Conservation (phyloP, 2,329 filamentous ascomycete species). For the Fulvia fulva region DNA sequence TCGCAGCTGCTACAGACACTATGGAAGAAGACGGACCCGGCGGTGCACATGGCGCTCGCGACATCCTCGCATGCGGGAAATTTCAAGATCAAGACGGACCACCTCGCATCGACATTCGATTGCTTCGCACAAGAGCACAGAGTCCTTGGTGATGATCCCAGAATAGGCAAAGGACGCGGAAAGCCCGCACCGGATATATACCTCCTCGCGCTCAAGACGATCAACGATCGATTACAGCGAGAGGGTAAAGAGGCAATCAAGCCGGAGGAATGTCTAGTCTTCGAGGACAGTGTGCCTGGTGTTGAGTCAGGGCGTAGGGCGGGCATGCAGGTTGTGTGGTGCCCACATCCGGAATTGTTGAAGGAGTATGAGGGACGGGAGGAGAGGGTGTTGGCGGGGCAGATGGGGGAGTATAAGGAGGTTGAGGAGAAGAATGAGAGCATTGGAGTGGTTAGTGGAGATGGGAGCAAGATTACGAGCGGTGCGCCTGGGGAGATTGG, state of each 20-base stretch:
- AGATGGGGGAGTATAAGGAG: slow-evolving; percentile 66
- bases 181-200: slow-evolving; percentile 97
- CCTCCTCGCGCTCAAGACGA: slow-evolving; percentile 73
- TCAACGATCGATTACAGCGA: slow-evolving; percentile 67
- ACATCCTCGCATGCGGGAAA: slow-evolving; percentile 71
- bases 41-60: slow-evolving; percentile 77
- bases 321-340: slow-evolving; percentile 93
- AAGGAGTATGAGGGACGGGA: slow-evolving; percentile 73
- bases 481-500: slow-evolving; percentile 52
- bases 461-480: slow-evolving; percentile 37
- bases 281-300: slow-evolving; percentile 91
- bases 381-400: slow-evolving; percentile 75
- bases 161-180: slow-evolving; percentile 74
- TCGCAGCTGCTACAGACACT: slow-evolving; percentile 62
- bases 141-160: slow-evolving; percentile 78
- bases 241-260: slow-evolving; percentile 59
- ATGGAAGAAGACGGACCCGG: slow-evolving; percentile 20
- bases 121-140: slow-evolving; percentile 65
- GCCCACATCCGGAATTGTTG: slow-evolving; percentile 74
- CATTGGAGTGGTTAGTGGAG: slow-evolving; percentile 33
- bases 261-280: slow-evolving; percentile 88
- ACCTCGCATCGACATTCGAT: slow-evolving; percentile 49
- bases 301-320: slow-evolving; percentile 87
- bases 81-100: slow-evolving; percentile 70
- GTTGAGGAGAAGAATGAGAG: slow-evolving; percentile 38